These are phyloP conservation scores for Colletotrichum lindemuthianum DNA, from an alignment of 2,329 filamentous ascomycete species.

Conservation along the genomic window DNA sequence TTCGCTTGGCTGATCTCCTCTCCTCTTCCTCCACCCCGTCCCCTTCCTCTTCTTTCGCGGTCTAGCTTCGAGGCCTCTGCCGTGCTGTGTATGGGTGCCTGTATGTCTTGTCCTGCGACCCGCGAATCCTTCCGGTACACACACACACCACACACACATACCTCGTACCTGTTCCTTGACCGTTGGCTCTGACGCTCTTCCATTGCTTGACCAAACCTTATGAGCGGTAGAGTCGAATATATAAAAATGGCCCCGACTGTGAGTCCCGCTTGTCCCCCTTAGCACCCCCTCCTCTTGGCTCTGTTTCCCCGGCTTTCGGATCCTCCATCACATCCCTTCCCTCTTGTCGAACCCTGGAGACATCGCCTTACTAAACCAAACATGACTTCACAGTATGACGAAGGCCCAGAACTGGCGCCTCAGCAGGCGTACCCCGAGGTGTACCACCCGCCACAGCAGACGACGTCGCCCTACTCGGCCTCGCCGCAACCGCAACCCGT, in stretches of 20 bases:
- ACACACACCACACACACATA: background rate
- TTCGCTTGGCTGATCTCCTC: constrained; percentile 20
- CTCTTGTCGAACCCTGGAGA: background rate
- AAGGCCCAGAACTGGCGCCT: constrained; percentile 34
- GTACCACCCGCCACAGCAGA: constrained; percentile 20
- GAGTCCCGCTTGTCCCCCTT: constrained; percentile 1
- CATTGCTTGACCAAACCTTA: background rate
- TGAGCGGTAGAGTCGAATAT: constrained; percentile 19
- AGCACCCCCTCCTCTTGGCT: background rate
- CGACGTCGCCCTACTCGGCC: constrained; percentile 4
- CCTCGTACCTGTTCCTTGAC: background rate
- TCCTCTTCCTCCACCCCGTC: background rate
- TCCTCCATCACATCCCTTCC: background rate
- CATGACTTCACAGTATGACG: constrained; percentile 27
- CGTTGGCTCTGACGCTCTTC: background rate
- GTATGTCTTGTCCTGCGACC: constrained; percentile 1
- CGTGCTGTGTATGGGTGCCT: background rate
- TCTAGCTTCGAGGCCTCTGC: constrained; percentile 3
- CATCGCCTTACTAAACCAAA: constrained; percentile 8
- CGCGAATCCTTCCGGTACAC: constrained; percentile 10
- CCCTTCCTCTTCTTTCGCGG: background rate
- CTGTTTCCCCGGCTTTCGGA: constrained; percentile 2
- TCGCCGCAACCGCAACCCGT: constrained; percentile 24
- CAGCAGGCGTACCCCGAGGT: constrained; percentile 30
- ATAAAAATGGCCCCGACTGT: constrained; percentile 30